phyloP scores from a whole-genome alignment of 75 land plant genomes.

The Cunninghamia lanceolata region DNA sequence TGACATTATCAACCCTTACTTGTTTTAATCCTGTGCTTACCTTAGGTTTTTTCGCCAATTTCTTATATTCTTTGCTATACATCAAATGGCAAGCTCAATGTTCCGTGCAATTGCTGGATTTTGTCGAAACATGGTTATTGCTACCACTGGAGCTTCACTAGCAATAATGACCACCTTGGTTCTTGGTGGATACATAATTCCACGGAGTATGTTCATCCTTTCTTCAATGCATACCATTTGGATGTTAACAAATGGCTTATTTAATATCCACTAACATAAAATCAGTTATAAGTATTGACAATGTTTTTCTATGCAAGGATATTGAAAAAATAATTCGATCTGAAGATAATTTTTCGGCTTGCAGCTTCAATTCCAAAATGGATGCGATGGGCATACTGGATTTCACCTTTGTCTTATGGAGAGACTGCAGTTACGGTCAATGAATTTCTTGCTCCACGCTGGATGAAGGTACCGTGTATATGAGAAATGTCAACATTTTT shows the following conservation, averaged over 20 bases:
- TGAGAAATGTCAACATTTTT: no score
- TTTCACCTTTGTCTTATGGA: conserved; percentile 26
- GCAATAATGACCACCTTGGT: conserved; percentile 3
- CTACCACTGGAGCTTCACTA: conserved; percentile 17
- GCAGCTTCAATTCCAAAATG: conserved; percentile 13
- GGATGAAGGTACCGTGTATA: conserved; percentile 7
- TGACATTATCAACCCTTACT: no score
- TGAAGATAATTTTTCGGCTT: not conserved
- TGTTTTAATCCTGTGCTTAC: no score
- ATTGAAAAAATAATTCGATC: not conserved
- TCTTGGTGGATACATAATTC: not conserved
- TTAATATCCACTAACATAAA: conserved; percentile 9
- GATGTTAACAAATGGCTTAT: not conserved
- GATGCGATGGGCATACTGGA: conserved; percentile 35
- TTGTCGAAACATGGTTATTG: conserved; percentile 13
- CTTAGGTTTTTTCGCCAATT: conserved; percentile 17
- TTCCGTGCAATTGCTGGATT: conserved; percentile 24
- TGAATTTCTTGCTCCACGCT: conserved; percentile 18
- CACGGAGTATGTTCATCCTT: not conserved
- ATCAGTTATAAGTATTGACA: conserved; percentile 4
- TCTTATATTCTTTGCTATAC: conserved; percentile 12
- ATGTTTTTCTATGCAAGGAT: no score
- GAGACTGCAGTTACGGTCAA: conserved; percentile 13
- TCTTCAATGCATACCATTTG: not conserved
- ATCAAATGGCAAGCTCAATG: conserved; percentile 19